A percentile compares a stretch with the other conserved stretches of the same genome.
phyloP scores from a whole-genome alignment of 2,329 filamentous ascomycete species.

The Piedraia hortae region DNA sequence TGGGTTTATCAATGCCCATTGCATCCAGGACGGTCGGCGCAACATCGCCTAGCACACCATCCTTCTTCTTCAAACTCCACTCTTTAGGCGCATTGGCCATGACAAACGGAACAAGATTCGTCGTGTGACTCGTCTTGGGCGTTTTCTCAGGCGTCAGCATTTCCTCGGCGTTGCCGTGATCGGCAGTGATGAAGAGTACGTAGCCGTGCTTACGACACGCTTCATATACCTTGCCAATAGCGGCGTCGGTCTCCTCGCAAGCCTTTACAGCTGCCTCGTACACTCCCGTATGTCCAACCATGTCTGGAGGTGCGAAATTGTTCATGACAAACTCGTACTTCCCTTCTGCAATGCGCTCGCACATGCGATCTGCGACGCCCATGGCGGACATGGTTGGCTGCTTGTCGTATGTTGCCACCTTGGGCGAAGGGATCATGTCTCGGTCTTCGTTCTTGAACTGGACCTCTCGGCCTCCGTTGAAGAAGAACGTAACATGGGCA shows the following conservation, averaged over 20 bases:
- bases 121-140: slow-evolving; percentile 94
- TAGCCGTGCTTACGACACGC: slow-evolving; percentile 84
- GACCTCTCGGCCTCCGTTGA: slow-evolving; percentile 96
- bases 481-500: slow-evolving; percentile 98
- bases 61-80: slow-evolving; percentile 59
- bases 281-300: slow-evolving; percentile 91
- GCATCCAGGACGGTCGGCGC: slow-evolving; percentile 74
- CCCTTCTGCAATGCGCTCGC: slow-evolving; percentile 58
- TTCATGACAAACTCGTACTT: slow-evolving; percentile 97
- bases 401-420: slow-evolving; percentile 83
- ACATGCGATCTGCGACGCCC: slow-evolving; percentile 67
- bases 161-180: slow-evolving; percentile 97
- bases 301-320: slow-evolving; percentile 97
- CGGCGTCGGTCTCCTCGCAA: slow-evolving; percentile 67
- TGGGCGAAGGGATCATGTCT: slow-evolving; percentile 83
- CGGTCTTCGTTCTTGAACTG: slow-evolving; percentile 63
- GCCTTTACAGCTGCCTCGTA: slow-evolving; percentile 82
- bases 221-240: slow-evolving; percentile 77
- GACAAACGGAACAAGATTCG: slow-evolving; percentile 90
- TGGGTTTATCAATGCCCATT: slow-evolving; percentile 75
- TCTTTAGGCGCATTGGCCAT: slow-evolving; percentile 90
- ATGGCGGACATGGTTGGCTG: slow-evolving; percentile 90
- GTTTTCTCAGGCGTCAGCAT: slow-evolving; percentile 93
- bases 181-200: slow-evolving; percentile 78
- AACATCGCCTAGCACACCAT: slow-evolving; percentile 86